Conservation (phyloP, 208 protist species). For the Crithidia mellificae region DNA sequence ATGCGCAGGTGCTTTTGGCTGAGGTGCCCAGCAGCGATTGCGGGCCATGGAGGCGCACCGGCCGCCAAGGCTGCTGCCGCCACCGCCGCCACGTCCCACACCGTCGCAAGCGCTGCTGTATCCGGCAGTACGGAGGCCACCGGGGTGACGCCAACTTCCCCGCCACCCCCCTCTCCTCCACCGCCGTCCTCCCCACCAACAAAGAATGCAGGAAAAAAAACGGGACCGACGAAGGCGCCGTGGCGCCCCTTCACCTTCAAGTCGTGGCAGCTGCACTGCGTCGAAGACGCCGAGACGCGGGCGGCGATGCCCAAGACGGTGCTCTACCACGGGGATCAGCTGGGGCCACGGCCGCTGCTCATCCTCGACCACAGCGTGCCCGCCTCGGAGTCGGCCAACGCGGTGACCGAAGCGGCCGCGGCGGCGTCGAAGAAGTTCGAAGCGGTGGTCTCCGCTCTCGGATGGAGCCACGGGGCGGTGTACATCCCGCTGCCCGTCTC, state of each 20-base stretch:
- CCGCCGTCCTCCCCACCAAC: constrained; percentile 9
- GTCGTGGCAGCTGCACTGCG: constrained; percentile 57
- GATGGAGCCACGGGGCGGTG: constrained; percentile 75
- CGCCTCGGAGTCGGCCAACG: constrained; percentile 12
- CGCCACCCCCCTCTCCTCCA: constrained; percentile 1
- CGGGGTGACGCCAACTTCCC: not conserved
- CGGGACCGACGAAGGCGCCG: constrained; percentile 11
- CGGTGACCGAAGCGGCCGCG: constrained; percentile 13
- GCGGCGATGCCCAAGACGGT: constrained; percentile 45
- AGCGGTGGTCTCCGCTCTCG: constrained; percentile 55
- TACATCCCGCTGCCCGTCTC: constrained; percentile 65
- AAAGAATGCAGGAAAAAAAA: constrained; percentile 17
- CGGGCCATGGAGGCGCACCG: not conserved
- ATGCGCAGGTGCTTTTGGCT: constrained; percentile 15
- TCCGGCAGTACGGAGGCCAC: not conserved
- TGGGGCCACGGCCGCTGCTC: constrained; percentile 81
- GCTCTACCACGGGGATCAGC: constrained; percentile 64
- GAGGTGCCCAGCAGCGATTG: constrained; percentile 1
- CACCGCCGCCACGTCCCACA: not conserved
- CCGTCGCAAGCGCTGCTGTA: not conserved
- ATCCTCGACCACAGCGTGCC: constrained; percentile 73
- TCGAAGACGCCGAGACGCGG: constrained; percentile 27
- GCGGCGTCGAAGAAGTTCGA: constrained; percentile 61
- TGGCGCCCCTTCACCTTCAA: constrained; percentile 59
- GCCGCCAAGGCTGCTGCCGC: not conserved